phyloP scores from a whole-genome alignment of 2,329 filamentous ascomycete species.

The Colletotrichum sp. region DNA sequence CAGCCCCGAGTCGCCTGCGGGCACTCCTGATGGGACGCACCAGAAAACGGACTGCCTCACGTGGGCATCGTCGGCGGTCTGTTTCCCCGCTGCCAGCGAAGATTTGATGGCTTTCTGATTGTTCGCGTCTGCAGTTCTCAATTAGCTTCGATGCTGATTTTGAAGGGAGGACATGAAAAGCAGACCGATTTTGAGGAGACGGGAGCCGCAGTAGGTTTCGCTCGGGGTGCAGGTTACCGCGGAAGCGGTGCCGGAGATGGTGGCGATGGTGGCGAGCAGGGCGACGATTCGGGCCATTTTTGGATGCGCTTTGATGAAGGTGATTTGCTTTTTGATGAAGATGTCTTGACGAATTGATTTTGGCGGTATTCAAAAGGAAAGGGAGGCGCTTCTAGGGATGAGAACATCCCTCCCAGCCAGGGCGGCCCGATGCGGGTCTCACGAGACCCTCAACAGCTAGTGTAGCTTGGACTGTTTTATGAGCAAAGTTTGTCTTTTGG shows the following conservation, averaged over 20 bases:
- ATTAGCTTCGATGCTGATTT: background rate
- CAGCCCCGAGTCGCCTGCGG: background rate
- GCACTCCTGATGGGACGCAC: conserved; percentile 6
- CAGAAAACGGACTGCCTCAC: conserved; percentile 9
- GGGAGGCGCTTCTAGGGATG: background rate
- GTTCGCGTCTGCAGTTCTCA: background rate
- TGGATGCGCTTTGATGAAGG: background rate
- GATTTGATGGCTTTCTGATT: background rate
- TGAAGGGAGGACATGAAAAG: background rate
- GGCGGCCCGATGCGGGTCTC: background rate
- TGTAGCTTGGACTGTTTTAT: background rate
- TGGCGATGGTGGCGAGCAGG: background rate
- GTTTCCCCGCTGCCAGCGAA: background rate
- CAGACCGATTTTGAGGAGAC: conserved; percentile 8
- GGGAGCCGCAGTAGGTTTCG: conserved; percentile 14
- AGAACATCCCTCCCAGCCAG: background rate
- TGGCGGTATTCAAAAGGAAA: background rate
- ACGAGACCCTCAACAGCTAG: background rate
- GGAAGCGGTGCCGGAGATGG: background rate
- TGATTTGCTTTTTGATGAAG: background rate
- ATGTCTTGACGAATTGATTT: background rate
- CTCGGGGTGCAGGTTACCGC: background rate
- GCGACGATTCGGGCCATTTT: background rate
- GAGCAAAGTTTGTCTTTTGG: too few species aligned
- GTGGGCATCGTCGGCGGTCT: conserved; percentile 6